These are phyloP conservation scores for Tetraselmis striata DNA, from an alignment of 139 green algal genomes.

Conservation along the genomic window DNA sequence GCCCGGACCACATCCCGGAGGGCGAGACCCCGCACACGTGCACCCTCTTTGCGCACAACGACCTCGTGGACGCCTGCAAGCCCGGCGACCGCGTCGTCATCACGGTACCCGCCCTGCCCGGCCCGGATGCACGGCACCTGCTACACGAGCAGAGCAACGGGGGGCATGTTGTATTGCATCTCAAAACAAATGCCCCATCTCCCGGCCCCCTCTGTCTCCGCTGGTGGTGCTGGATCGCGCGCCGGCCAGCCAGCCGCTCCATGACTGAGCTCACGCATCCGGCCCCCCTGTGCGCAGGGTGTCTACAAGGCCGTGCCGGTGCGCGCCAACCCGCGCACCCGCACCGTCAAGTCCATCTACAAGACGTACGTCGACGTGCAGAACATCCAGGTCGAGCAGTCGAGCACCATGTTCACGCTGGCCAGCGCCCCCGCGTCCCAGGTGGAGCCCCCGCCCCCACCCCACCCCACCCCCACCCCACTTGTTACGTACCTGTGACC, in stretches of 20 bases:
- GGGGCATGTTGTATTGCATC: too few species aligned
- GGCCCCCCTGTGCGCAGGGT: too few species aligned
- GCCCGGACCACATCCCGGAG: conserved; percentile 90
- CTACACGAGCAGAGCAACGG: neutral
- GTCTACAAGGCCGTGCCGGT: conserved; percentile 78
- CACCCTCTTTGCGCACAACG: conserved; percentile 75
- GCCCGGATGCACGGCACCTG: neutral
- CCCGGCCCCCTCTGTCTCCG: too few species aligned
- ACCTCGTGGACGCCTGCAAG: conserved; percentile 76
- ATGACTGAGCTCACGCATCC: too few species aligned
- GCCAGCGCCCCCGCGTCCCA: neutral
- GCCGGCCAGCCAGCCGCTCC: too few species aligned
- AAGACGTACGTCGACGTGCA: conserved; percentile 86
- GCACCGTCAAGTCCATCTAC: conserved; percentile 28
- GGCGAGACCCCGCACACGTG: conserved; percentile 94
- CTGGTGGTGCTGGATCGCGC: too few species aligned
- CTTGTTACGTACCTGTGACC: too few species aligned
- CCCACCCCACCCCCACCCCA: conserved; percentile 1
- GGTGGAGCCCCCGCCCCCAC: neutral
- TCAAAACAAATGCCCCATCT: too few species aligned
- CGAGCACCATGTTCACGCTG: conserved; percentile 44
- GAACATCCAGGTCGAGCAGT: conserved; percentile 74
- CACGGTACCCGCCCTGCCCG: neutral
- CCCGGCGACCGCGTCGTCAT: conserved; percentile 61
- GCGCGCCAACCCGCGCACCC: conserved; percentile 46